Base-by-base conservation (phyloP, 768 basidiomycete species). In the Daedaleopsis sinensis region DNA sequence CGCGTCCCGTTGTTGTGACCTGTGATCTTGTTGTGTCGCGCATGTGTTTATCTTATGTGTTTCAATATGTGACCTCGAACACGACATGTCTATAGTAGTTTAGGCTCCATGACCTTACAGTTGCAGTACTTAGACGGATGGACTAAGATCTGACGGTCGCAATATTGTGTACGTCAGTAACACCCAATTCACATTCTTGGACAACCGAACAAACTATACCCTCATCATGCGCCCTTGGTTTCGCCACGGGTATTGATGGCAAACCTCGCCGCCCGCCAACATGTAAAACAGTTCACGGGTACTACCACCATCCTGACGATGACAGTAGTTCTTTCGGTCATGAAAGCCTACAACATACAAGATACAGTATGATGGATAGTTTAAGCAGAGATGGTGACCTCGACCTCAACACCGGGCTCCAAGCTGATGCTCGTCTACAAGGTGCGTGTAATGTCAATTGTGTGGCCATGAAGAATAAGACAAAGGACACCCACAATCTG, bases 341-440 rank as follows among this genome's bases (percentile, higher is more conserved):
- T n/a, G n/a, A 63, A 32, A 58, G 57, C 62, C 57, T 64, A 64
- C 49, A 49, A 42, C 58, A 59, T 64, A 59, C 54, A 59, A 21
- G 58, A 59, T 44, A 36, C 55, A 54, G 39, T 19, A 23, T 52
- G 54, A n/a, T 44, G 32, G 18, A 63, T 55, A 60, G 23, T 15
- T 50, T 53, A 92, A 67, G 85, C 84, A 65, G 91, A 94, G 78
- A 97, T 96, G 72, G 95, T 97, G 67, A 97, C 96, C 77, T 97
- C 95, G 73, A 98, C 96, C 80, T 99, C 97, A 65, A 98, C 96
- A 79, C 96, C 96, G 66, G 96, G 93, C 82, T 98, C 97, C 82
- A 99, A 85, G 81, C 91, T 94, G 82, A 98, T 98, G 78, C 91
- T 93, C 63, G 96, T 98, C 96, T 98, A 73, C 4, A 57, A 32